Evolutionary conservation across 1,284 basidiomycete genomes (phyloP), one percentile per base, ranked within the genome.

Genomic region (Boletus albobrunnescens): DNA sequence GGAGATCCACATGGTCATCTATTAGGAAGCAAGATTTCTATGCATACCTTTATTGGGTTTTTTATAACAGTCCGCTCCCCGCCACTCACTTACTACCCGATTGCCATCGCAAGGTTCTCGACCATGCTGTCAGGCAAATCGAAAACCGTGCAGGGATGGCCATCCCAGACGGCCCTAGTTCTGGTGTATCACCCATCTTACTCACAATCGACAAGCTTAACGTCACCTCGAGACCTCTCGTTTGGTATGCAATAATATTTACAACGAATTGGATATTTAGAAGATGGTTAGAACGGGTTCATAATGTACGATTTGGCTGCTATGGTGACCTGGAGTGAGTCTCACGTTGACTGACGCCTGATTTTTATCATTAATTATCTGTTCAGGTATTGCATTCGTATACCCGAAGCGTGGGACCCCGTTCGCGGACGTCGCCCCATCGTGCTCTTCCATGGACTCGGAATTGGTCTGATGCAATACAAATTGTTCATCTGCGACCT

Each of bases 401-500:
- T 86, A 32, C 91, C 91, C 3, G 56, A 67, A 11, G 66, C 71
- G 9, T 92, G 89, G 86, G 72, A 81, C 45, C 66, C 78, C 4
- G 53, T 58, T 16, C 70, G 61, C 38, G 78, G 75, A 31, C 75
- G 75, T 32, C 76, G 81, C 43, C 93, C 93, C 0, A 70, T 94
- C 32, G 76, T 95, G 10, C 91, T 94, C 62, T 65, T 93, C 36
- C 92, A 95, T 59, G 93, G 93, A 2, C 77, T 96, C 1, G 92
- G 93, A 11, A 75, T 94, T 35, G 91, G 91, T 2, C 62, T 91
- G 11, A 67, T 79, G 12, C 84, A 90, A 63, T 89, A 89, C 60
- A 67, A 76, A 41, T 52, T 67, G 22, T 66, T 81, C 50, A 63
- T 87, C 23, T 58, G 60, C 4, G 64, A 78, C 48, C 69, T 88